Evolutionary conservation across 163 green algal genomes (phyloP).

Genomic region (Chlamydomonas reinhardtii): DNA sequence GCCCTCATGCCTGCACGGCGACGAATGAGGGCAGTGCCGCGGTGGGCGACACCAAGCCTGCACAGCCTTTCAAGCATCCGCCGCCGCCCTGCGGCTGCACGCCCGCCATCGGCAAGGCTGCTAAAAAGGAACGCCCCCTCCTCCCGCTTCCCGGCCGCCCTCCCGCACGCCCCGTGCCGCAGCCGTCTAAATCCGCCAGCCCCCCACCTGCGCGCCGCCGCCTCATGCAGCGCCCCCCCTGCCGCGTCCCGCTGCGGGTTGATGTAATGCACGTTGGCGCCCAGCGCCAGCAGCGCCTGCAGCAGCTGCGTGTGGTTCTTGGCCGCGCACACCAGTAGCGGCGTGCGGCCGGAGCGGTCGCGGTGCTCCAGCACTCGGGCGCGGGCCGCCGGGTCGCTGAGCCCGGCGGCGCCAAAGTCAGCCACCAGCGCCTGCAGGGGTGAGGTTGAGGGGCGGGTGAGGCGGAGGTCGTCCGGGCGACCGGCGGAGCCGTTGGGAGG

Average conservation of each 20-base stretch:
- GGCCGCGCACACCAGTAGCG: slow-evolving; percentile 14
- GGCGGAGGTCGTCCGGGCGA: too few species aligned
- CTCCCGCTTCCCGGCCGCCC: too few species aligned
- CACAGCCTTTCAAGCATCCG: too few species aligned
- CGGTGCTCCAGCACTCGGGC: slow-evolving; percentile 3
- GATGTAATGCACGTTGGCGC: slow-evolving; percentile 31
- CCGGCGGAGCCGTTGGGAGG: too few species aligned
- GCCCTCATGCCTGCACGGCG: background rate
- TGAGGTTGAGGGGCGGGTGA: too few species aligned
- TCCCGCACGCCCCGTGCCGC: too few species aligned
- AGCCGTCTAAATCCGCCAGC: background rate
- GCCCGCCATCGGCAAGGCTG: too few species aligned
- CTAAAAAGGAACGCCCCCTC: too few species aligned
- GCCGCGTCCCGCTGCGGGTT: background rate
- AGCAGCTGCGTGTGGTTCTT: slow-evolving; percentile 38
- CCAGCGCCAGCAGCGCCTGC: slow-evolving; percentile 13
- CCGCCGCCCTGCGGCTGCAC: too few species aligned
- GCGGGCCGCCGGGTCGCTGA: background rate
- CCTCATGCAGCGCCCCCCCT: slow-evolving; percentile 30
- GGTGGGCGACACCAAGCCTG: too few species aligned
- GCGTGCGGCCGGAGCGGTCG: slow-evolving; percentile 21
- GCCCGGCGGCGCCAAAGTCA: background rate
- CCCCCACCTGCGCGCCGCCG: background rate
- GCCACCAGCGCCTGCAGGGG: background rate
- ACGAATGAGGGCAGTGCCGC: too few species aligned